These are phyloP conservation scores for Oenanthe sinensis DNA, from an alignment of 129 eudicot species.

Conservation along the genomic window DNA sequence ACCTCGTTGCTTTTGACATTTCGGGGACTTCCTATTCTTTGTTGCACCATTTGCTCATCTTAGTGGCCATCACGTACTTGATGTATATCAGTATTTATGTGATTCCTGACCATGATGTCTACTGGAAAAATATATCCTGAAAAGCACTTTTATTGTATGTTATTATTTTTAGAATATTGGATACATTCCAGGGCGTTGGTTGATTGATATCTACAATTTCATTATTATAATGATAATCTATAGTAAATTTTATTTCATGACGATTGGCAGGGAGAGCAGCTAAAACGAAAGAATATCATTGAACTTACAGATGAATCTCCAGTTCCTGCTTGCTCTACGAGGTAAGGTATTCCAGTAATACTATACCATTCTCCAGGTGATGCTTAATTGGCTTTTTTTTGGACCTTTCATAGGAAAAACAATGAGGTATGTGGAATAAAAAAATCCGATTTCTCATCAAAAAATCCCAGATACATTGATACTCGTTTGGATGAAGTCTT, in stretches of 20 bases:
- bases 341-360: conserved; percentile 21
- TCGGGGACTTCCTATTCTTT: not conserved
- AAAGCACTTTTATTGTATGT: not conserved
- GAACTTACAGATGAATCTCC: conserved; percentile 50
- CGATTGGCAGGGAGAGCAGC: conserved; percentile 68
- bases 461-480: conserved; percentile 63
- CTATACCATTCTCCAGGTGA: not conserved
- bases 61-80: not conserved
- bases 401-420: conserved; percentile 28
- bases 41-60: not conserved
- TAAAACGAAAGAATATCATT: conserved; percentile 50
- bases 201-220: not conserved
- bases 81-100: not conserved
- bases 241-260: conserved; percentile 3
- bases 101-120: not conserved
- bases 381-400: not conserved
- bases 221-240: not conserved
- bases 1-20: not conserved
- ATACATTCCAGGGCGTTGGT: not conserved
- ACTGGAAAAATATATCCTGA: not conserved
- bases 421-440: conserved; percentile 30
- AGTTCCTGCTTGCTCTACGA: conserved; percentile 23
- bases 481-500: conserved; percentile 69
- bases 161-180: no score
- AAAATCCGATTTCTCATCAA: conserved; percentile 34